Base-by-base conservation (phyloP, 179 eudicot species). In the Sideroxylon spinosum region DNA sequence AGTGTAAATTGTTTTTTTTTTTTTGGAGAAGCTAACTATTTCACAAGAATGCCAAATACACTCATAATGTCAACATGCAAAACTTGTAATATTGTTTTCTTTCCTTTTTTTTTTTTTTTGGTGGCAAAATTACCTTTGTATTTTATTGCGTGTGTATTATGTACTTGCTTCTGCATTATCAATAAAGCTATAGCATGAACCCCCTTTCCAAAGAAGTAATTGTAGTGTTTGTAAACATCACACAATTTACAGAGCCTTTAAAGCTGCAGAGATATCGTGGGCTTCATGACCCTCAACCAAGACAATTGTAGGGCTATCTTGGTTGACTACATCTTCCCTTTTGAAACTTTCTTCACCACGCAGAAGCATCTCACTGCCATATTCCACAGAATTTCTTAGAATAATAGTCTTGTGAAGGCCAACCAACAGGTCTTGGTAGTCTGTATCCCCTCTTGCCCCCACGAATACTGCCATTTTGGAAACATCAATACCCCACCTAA, bases 331-430 rank as follows among this genome's bases (percentile, higher is more conserved):
- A 55, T 87, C 88, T 23, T 86, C 86, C 79, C 68, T 86, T 37
- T 61, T 81, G 25, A 78, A 86, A 61, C 80, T 84, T 69, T 85
- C 85, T 64, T 83, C 86, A 9, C 84, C 69, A 25, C 83, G 84
- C 62, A 79, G 76, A 70, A 75, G 74, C 79, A 55, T 78, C 84
- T 81, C 89, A 72, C 85, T 82, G 67, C 78, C 85, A 76, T 76
- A 81, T 53, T 79, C 86, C 53, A 81, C 88, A 61, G 84, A 74
- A 50, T 84, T 84, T 80, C 73, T 78, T 25, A 89, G 80, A 63
- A 88, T 82, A 56, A 90, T 82, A 74, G 89, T 86, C 80, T 85
- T 90, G 83, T 88, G 91, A 56, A 88, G 84, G 29, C 93, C 93
- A 22, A 76, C 89, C 73, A 88, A 80, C 68, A 90, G 70, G 66